These are phyloP conservation scores for Lentinula raphanica DNA, from an alignment of 768 basidiomycete species.

Conservation along the genomic window DNA sequence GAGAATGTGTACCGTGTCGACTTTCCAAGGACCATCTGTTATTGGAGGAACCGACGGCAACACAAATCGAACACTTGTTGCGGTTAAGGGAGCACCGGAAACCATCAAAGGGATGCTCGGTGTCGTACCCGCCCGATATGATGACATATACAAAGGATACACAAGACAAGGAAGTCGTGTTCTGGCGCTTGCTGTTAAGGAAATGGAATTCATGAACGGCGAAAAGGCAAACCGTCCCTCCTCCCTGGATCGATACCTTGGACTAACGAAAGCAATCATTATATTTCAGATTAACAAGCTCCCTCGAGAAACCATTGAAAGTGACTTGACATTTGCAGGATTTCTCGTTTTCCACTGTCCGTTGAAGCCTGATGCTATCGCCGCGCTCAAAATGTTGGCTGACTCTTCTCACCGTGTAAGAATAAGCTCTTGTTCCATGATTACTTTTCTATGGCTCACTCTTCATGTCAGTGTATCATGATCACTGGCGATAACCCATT, in stretches of 20 bases:
- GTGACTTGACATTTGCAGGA: constrained; percentile 76
- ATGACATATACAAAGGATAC: constrained; percentile 93
- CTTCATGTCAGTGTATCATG: constrained; percentile 78
- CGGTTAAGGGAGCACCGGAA: constrained; percentile 97
- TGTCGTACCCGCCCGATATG: constrained; percentile 71
- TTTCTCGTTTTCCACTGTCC: constrained; percentile 99
- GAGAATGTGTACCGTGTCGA: constrained; percentile 89
- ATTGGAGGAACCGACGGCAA: constrained; percentile 37
- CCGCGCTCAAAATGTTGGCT: constrained; percentile 86
- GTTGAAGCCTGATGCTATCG: constrained; percentile 88
- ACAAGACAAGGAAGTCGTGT: constrained; percentile 92
- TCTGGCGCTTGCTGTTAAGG: constrained; percentile 85
- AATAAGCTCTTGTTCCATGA: constrained; percentile 12
- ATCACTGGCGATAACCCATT: constrained; percentile 99
- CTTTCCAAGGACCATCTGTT: constrained; percentile 30
- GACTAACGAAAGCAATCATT: neutral
- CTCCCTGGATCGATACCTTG: neutral
- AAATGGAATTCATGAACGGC: constrained; percentile 60
- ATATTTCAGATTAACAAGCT: constrained; percentile 76
- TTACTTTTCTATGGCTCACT: neutral
- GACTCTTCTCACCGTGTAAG: constrained; percentile 95
- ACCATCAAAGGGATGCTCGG: constrained; percentile 88
- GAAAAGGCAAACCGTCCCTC: constrained; percentile 51
- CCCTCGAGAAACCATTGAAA: constrained; percentile 78
- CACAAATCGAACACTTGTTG: constrained; percentile 37